These are phyloP conservation scores for Pythium oligandrum DNA, from an alignment of 352 stramenopile species.

Conservation along the genomic window DNA sequence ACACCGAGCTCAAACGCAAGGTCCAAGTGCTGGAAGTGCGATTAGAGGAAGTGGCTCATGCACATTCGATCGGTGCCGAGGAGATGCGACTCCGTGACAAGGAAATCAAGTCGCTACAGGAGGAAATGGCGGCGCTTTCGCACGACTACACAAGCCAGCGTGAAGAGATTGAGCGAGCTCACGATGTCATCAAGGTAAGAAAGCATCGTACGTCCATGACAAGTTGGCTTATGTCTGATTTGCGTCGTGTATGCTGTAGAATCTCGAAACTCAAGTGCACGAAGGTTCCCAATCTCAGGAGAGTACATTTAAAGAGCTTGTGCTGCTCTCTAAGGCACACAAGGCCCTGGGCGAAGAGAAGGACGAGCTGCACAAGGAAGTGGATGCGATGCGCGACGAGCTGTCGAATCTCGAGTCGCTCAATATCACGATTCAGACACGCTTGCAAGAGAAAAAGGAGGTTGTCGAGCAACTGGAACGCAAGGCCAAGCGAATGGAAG, in stretches of 20 bases:
- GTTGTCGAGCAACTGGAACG: constrained; percentile 50
- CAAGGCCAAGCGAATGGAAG: constrained; percentile 55
- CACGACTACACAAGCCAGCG: constrained; percentile 59
- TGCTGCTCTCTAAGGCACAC: constrained; percentile 75
- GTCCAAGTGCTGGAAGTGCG: constrained; percentile 72
- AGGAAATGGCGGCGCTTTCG: constrained; percentile 63
- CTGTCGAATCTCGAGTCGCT: constrained; percentile 48
- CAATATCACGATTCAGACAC: constrained; percentile 50
- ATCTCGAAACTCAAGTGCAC: constrained; percentile 13
- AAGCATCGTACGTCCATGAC: not conserved
- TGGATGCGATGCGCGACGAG: constrained; percentile 45
- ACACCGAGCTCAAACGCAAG: constrained; percentile 70
- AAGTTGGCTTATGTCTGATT: not conserved
- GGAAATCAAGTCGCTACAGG: constrained; percentile 45
- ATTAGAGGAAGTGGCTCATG: constrained; percentile 68
- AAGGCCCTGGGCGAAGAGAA: constrained; percentile 67
- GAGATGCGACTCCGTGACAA: constrained; percentile 60
- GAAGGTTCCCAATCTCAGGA: constrained; percentile 56
- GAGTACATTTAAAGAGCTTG: constrained; percentile 73
- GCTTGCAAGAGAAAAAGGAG: constrained; percentile 63
- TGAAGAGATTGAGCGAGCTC: constrained; percentile 47
- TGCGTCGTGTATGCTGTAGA: not conserved
- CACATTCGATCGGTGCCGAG: constrained; percentile 49
- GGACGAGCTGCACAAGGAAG: constrained; percentile 32
- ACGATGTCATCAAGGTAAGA: constrained; percentile 48